Base-by-base conservation (phyloP, 768 basidiomycete genomes). In the Clavulina sp. region DNA sequence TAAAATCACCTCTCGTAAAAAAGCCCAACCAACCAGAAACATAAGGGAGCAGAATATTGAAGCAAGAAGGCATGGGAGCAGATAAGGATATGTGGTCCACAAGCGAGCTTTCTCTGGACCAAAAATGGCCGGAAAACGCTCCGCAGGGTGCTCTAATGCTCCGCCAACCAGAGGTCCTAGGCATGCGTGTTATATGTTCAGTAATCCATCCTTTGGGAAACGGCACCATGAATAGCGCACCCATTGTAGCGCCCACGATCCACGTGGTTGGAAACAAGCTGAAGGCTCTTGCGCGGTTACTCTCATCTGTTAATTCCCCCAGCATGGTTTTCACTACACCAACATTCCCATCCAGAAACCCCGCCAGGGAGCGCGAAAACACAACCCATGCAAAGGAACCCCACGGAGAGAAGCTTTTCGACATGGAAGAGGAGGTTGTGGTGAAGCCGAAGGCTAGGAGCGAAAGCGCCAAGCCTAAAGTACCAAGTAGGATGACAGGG, bases 401-500 rank as follows among this genome's bases (percentile, higher is more conserved):
- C n/a, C n/a, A n/a, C n/a, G n/a, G n/a, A n/a, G n/a, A n/a, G n/a
- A 23, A 50, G 26, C 43, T 46, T 13, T 13, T 13, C 9, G 26
- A 13, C 16, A 46, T 9, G 9, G 13, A 9, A 24, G 13, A 9
- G 43, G 9, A 46, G 9, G 52, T 49, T 48, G 49, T 55, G 18
- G 56, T 55, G 21, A 60, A 46, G 6, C 59, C 59, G 40, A 60
- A 59, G 18, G 36, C 53, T 5, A 46, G 41, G 30, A 49, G 48
- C 2, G 57, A 57, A 9, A 56, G 24, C 28, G 54, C 46, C 19
- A 59, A 32, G 18, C 56, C 57, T 4, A 56, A 3, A 2, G 52
- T 49, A 19, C 59, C 59, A 24, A 32, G 29, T 29, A 57, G 21
- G 32, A 60, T 48, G 19, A 60, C 53, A 34, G 59, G 59, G 31